Conservation (phyloP, 2,329 filamentous ascomycete species). For the Neonectria faginata region DNA sequence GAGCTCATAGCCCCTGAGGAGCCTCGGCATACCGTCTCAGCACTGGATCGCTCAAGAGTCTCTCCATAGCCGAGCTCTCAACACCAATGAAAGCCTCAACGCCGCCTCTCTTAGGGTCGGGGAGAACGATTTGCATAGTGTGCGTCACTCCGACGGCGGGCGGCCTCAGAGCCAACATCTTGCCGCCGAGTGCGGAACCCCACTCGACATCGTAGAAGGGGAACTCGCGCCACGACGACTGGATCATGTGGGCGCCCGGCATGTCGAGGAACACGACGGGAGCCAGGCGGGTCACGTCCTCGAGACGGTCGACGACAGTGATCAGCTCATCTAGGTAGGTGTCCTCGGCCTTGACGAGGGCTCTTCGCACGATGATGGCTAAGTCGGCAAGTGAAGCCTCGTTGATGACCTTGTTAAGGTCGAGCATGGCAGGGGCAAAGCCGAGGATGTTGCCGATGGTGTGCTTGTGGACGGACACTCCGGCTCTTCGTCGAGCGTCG, state of each 20-base stretch:
- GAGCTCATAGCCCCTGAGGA: slow-evolving; percentile 17
- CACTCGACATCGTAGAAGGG: slow-evolving; percentile 29
- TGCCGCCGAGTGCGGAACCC: slow-evolving; percentile 23
- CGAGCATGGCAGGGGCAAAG: slow-evolving; percentile 27
- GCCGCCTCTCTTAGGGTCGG: slow-evolving; percentile 26
- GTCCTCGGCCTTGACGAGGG: slow-evolving; percentile 19
- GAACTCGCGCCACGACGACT: slow-evolving; percentile 27
- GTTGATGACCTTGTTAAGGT: slow-evolving; percentile 22
- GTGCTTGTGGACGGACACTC: slow-evolving; percentile 24
- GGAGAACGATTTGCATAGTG: slow-evolving; percentile 30
- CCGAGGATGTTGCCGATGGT: slow-evolving; percentile 30
- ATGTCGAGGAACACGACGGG: slow-evolving; percentile 28
- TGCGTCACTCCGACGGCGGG: slow-evolving; percentile 26
- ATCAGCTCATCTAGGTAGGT: slow-evolving; percentile 23
- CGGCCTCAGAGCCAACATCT: slow-evolving; percentile 20
- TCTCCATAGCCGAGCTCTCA: slow-evolving; percentile 26
- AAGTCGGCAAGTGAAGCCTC: slow-evolving; percentile 27
- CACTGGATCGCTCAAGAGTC: slow-evolving; percentile 18
- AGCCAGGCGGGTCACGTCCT: slow-evolving; percentile 22
- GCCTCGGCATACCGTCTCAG: slow-evolving; percentile 21
- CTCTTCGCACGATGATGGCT: slow-evolving; percentile 22
- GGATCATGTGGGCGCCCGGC: slow-evolving; percentile 29
- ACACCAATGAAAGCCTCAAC: slow-evolving; percentile 26
- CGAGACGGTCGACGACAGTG: slow-evolving; percentile 20
- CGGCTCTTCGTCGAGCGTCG: slow-evolving; percentile 26